Evolutionary conservation across 257 asterid species (phyloP).

Genomic region (Capsicum rhomboideum): DNA sequence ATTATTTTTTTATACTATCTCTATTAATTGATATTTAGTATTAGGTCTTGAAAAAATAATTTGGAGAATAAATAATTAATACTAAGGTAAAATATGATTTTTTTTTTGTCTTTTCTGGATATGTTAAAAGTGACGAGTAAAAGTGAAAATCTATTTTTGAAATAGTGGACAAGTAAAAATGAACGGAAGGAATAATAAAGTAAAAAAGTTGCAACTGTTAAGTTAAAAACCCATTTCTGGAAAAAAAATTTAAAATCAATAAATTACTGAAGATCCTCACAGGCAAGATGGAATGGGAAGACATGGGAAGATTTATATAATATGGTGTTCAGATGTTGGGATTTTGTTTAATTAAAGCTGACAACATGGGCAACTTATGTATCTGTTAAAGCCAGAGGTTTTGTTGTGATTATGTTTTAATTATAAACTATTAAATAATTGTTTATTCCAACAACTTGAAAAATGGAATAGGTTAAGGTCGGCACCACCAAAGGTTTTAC

Average conservation of each 20-base stretch:
- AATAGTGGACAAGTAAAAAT: too few species aligned
- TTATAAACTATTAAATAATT: not conserved
- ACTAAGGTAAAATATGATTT: too few species aligned
- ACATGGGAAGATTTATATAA: not conserved
- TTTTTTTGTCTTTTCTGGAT: too few species aligned
- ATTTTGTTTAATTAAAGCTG: not conserved
- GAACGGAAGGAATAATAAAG: too few species aligned
- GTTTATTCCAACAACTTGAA: not conserved
- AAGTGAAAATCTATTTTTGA: too few species aligned
- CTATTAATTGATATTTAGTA: too few species aligned
- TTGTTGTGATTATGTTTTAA: not conserved
- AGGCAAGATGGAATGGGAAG: conserved; percentile 6
- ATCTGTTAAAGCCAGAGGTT: not conserved
- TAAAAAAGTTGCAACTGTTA: not conserved
- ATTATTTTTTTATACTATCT: too few species aligned
- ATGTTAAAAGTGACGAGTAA: too few species aligned
- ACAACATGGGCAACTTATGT: not conserved
- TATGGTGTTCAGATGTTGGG: not conserved
- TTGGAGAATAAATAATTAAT: too few species aligned
- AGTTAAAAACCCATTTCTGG: not conserved
- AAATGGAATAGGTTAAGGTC: not conserved
- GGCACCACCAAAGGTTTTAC: not conserved
- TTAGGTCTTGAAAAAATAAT: too few species aligned
- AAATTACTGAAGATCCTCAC: not conserved
- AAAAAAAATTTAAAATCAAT: not conserved